Base-by-base conservation (phyloP, 805 yeast species). In the Candida sphagnicola region DNA sequence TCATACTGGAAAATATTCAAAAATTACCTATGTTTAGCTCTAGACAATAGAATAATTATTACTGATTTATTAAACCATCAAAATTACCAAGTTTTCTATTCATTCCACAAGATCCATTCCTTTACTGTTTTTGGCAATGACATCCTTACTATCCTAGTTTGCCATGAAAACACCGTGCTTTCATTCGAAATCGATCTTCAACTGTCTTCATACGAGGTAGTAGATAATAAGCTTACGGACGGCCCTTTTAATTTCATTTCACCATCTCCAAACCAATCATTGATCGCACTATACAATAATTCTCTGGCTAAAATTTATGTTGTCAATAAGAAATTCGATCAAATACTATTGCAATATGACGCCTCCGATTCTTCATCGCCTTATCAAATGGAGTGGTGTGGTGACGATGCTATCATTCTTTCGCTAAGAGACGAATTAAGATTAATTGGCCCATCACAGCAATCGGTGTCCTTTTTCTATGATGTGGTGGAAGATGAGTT, bases 331-430 rank as follows among this genome's bases (percentile, higher is more conserved):
- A 71, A 65, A 39, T 74, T 78, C 40, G 60, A 66, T 40, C 62
- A 62, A 21, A 60, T 65, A 4, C 59, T 77, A 12, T 58, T 72
- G 31, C 74, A 68, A 34, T 74, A 67, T 49, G 70, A 64, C 42
- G 55, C 70, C 6, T 62, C 75, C 4, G 59, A 57, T 31, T 70
- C 68, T 43, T 52, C 57, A 42, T 49, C 29, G 0, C 80, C 83
- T 0, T 57, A 51, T 30, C 71, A 73, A 42, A 61, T 85, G 14
- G 72, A 70, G 41, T 93, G 97, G 98, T 83, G 96, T 54, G 87
- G 91, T 0, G 78, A 82, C 47, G 95, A 88, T 59, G 87, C 93
- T 0, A 78, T 90, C 1, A 79, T 81, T 0, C 53, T 82, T 10
- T 62, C 78, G n/a, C 64, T 78, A 1, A 64, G 72, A 2, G 91